Evolutionary conservation across 2,329 filamentous ascomycete species (phyloP), one percentile per base, ranked within the genome.

Genomic region (Colletotrichum chlorophyti): DNA sequence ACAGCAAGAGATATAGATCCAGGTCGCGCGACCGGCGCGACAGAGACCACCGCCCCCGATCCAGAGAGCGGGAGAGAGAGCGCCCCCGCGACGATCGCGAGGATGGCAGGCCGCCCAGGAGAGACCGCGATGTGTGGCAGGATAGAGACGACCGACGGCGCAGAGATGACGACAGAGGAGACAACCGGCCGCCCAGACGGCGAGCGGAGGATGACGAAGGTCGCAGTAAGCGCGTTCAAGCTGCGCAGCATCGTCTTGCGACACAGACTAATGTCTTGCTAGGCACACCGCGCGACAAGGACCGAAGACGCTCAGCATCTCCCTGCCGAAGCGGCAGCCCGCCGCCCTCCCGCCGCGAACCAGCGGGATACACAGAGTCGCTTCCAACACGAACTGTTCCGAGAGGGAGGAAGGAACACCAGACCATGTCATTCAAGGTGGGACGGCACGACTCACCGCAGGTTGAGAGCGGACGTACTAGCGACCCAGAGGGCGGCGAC

Each of bases 231-330:
- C n/a, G 9, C 12, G 6, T 6, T 17, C 15, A n/a, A 34, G 7
- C 7, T 19, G 2, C 2, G 24, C 6, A 21, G 10, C 6, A 12
- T 53, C 14, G 37, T 17, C 21, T 14, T 21, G 26, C 34, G 47
- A 11, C 29, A 21, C 10, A 12, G 9, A 50, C 58, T 60, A 40
- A 60, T 27, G n/a, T 8, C 21, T 23, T 6, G 15, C 9, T 14
- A 60, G 63, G 41, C 40, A 62, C 57, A 61, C 57, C 62, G 9
- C 42, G 37, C 31, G 38, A 57, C 21, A 70, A 68, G 29, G 40
- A 67, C 29, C 68, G 62, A 26, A 74, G 73, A 29, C 73, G 74
- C 53, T 76, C 75, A n/a, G 72, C 71, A 11, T 77, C 75, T 0
- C 74, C 74, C 2, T 57, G 38, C 5, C 63, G 61, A 12, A 65